These are phyloP conservation scores for Wickerhamiella spandovensis DNA, from an alignment of 805 yeast species.

Conservation along the genomic window DNA sequence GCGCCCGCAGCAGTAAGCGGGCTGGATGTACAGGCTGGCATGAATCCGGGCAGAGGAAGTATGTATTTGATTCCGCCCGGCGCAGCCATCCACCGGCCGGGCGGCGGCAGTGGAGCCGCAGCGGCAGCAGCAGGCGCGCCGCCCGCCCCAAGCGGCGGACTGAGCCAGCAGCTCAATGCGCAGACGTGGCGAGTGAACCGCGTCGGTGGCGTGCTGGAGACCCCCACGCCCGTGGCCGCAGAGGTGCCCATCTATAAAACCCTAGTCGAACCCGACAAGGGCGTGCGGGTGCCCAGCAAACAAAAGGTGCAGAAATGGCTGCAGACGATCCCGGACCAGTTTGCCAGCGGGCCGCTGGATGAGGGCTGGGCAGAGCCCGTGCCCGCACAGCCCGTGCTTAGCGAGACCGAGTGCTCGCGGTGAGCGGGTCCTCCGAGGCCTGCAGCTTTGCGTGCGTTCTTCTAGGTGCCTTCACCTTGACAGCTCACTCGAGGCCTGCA, in stretches of 20 bases:
- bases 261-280: constrained; percentile 1
- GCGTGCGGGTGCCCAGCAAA: constrained; percentile 1
- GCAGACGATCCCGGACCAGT: constrained; percentile 1
- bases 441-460: too few species aligned
- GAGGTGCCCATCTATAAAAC: background rate
- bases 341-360: background rate
- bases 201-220: background rate
- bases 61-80: background rate
- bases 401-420: background rate
- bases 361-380: background rate
- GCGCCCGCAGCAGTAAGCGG: background rate
- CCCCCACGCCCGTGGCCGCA: background rate
- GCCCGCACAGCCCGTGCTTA: background rate
- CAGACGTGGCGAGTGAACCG: background rate
- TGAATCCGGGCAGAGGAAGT: background rate
- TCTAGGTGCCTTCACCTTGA: too few species aligned
- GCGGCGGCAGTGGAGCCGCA: background rate
- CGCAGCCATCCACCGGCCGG: background rate
- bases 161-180: background rate
- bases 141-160: background rate
- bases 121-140: background rate
- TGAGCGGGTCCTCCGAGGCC: background rate
- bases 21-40: background rate
- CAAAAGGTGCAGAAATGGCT: constrained; percentile 3
- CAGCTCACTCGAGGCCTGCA: too few species aligned